Base-by-base conservation (phyloP, 2,329 filamentous ascomycete species). In the Pseudopyricularia cyperi region DNA sequence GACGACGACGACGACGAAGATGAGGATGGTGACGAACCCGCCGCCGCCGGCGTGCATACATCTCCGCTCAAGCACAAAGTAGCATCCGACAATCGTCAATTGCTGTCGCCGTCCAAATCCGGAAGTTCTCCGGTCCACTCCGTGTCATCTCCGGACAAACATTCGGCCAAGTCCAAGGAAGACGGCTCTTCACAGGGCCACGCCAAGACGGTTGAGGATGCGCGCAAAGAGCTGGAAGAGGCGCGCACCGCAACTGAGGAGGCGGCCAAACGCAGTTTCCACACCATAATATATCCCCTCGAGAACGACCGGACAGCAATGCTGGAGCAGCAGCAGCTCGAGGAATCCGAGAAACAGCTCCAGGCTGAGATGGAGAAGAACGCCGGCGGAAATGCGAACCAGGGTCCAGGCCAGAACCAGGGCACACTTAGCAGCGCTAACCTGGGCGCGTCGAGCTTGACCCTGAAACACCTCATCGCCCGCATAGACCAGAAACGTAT, bases 271-370 rank as follows among this genome's bases (percentile, higher is more conserved):
- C 80, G 82, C 61, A 93, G 86, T 68, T 97, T 96, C 67, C 85
- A 95, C 63, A 94, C 89, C 9, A 77, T 95, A 57, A 95, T 97
- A 67, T 91, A 95, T 66, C 96, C 93, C 1, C 75, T 97, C 32
- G 93, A 98, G 67, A 93, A 91, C 65, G 93, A 98, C 64, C 81
- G 88, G 52, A 89, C 91, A 60, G 93, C 93, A 48, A 97, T 98
- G 93, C 70, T 97, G 53, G 93, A 98, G 66, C 93, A 98, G 68
- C 89, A 97, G 66, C 89, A 91, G 66, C 77, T 98, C 26, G 93
- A 98, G 63, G 93, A 97, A 66, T 89, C 94, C 1, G 93, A 98
- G 66, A 86, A 94, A 64, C 89, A 95, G 65, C 85, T 97, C 9
- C 91, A 97, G 66, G 90, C 90, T 14, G 93, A 98, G 68, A 93